These are phyloP conservation scores for Penicillium paneum DNA, from an alignment of 2,329 filamentous ascomycete genomes.

Conservation along the genomic window DNA sequence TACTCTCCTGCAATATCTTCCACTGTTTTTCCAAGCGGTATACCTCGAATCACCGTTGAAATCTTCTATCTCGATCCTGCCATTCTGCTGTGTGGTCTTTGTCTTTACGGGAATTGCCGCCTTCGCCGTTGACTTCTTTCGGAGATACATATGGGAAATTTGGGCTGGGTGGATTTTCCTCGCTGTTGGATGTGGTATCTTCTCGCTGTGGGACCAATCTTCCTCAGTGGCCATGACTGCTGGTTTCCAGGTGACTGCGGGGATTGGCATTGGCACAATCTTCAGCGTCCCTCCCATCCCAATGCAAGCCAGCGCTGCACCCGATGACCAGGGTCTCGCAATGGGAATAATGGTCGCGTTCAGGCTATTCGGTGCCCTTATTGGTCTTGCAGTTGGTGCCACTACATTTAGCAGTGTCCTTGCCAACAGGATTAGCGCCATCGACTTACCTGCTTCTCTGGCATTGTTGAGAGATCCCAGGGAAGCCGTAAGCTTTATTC, in stretches of 20 bases:
- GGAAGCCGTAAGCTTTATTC: neutral
- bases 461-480: neutral
- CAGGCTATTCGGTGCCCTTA: neutral
- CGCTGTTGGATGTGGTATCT: neutral
- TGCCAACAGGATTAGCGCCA: neutral
- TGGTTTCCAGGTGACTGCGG: neutral
- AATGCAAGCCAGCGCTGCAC: neutral
- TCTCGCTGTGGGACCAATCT: constrained; percentile 1
- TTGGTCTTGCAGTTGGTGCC: constrained; percentile 1
- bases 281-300: neutral
- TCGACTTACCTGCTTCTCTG: neutral
- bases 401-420: constrained; percentile 5
- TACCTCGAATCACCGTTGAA: constrained; percentile 48
- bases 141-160: neutral
- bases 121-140: neutral
- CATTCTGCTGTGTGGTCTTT: neutral
- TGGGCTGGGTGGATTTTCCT: neutral
- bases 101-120: neutral
- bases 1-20: constrained; percentile 54
- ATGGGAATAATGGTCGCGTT: neutral
- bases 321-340: neutral
- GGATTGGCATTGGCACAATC: neutral
- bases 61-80: neutral
- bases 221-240: neutral
- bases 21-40: constrained; percentile 42